phyloP scores from a whole-genome alignment of 2,329 filamentous ascomycete genomes.

The Aspergillus ochraceus region DNA sequence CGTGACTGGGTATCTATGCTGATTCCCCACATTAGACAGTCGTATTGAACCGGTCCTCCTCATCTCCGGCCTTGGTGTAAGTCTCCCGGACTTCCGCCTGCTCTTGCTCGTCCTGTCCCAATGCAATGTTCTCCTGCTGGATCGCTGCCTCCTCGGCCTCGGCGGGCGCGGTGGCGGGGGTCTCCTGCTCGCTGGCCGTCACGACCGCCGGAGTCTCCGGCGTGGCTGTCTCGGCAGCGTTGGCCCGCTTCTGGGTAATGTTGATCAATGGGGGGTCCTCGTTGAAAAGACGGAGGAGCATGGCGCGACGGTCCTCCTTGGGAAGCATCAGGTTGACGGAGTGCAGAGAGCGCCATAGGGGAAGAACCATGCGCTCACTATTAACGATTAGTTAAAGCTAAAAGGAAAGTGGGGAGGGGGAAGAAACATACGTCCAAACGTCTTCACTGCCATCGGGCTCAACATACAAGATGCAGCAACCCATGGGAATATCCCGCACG shows the following conservation, averaged over 20 bases:
- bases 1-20: background rate
- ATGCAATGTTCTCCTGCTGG: slow-evolving; percentile 38
- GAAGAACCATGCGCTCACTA: slow-evolving; percentile 79
- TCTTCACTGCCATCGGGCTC: slow-evolving; percentile 65
- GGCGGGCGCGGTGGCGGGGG: slow-evolving; percentile 16
- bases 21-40: slow-evolving; percentile 38
- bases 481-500: slow-evolving; percentile 77
- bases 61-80: slow-evolving; percentile 45
- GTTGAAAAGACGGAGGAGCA: slow-evolving; percentile 88
- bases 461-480: slow-evolving; percentile 85
- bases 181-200: slow-evolving; percentile 11
- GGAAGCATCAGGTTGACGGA: slow-evolving; percentile 96
- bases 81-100: slow-evolving; percentile 43
- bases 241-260: slow-evolving; percentile 33
- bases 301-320: slow-evolving; percentile 91
- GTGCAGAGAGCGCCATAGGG: slow-evolving; percentile 89
- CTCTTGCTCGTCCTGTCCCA: slow-evolving; percentile 44
- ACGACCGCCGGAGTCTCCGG: slow-evolving; percentile 12
- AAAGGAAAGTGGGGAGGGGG: background rate
- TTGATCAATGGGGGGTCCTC: slow-evolving; percentile 84
- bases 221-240: slow-evolving; percentile 15
- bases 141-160: slow-evolving; percentile 38
- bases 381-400: slow-evolving; percentile 19
- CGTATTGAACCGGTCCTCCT: slow-evolving; percentile 49
- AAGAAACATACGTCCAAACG: slow-evolving; percentile 51